These are phyloP conservation scores for Mycena polygramma DNA, from an alignment of 768 basidiomycete species.

Conservation along the genomic window DNA sequence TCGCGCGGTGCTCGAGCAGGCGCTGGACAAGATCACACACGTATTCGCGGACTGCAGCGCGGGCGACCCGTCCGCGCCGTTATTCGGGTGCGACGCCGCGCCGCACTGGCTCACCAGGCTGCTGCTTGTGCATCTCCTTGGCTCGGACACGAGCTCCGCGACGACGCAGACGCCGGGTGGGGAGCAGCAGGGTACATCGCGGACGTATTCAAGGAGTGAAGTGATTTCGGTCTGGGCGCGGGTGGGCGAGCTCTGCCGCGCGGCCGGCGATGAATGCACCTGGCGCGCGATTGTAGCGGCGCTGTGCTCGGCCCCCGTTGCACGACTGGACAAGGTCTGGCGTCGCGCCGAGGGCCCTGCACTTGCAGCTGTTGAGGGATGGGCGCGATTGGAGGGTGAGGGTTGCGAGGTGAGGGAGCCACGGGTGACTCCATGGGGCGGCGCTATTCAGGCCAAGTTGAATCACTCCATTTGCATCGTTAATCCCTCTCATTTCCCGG, in stretches of 20 bases:
- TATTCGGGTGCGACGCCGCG: slow-evolving; percentile 77
- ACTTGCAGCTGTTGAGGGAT: slow-evolving; percentile 71
- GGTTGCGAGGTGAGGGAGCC: slow-evolving; percentile 58
- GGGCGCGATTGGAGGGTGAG: slow-evolving; percentile 65
- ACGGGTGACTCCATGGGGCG: slow-evolving; percentile 70
- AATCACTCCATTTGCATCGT: slow-evolving; percentile 57
- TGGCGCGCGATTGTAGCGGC: slow-evolving; percentile 83
- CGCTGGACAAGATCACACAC: slow-evolving; percentile 67
- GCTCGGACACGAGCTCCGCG: slow-evolving; percentile 67
- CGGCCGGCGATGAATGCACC: slow-evolving; percentile 81
- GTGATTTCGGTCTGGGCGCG: slow-evolving; percentile 80
- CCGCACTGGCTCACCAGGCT: slow-evolving; percentile 89
- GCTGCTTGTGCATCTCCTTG: slow-evolving; percentile 78
- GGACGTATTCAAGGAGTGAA: slow-evolving; percentile 79
- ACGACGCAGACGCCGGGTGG: slow-evolving; percentile 41
- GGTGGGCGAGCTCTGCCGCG: slow-evolving; percentile 79
- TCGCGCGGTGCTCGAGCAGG: slow-evolving; percentile 67
- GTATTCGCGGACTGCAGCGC: slow-evolving; percentile 56
- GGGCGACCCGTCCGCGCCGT: slow-evolving; percentile 44
- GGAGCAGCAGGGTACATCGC: slow-evolving; percentile 45
- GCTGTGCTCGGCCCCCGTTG: slow-evolving; percentile 79
- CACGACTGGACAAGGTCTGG: slow-evolving; percentile 85
- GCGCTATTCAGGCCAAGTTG: slow-evolving; percentile 68
- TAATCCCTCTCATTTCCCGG: slow-evolving; percentile 83
- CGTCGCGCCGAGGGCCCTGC: slow-evolving; percentile 75